Evolutionary conservation across 129 eudicot species (phyloP), one percentile per base, ranked within the genome.

Genomic region (Artemisia argyi): DNA sequence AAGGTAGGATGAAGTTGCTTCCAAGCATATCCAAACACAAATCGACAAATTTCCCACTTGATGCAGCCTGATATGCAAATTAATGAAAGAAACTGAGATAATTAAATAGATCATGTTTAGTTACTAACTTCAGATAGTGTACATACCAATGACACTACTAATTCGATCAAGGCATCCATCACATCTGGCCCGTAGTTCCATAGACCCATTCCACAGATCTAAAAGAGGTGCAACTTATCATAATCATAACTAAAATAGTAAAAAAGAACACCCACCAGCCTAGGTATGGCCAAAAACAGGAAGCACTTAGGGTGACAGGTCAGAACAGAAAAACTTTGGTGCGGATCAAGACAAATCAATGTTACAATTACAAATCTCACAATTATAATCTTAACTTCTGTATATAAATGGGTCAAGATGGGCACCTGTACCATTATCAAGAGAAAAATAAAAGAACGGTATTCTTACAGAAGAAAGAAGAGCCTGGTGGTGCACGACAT

Each of bases 1-100:
- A 68, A 68, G 92, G 97, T 13, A 97, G 96, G 64, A 85, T 72
- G 55, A 94, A 94, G 82, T 94, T 90, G 80, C 78, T 72, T 26
- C 90, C 96, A 69, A 94, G 97, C 96, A 88, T 90, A 66, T 84
- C 93, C 88, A 94, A 82, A 78, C 97, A 94, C 73, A 84, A 71
- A 81, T 94, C 86, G 62, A 90, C 77, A 74, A 82, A 84, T 64
- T 87, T 84, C 54, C 93, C 98, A 65, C 81, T 93, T 56, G 96
- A 79, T 15, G 91, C 78, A 79, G 98, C 98, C 97, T 93, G 69
- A 65, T 74, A 73, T 69, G 17, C 13, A 46, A 61, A 61, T 52
- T 17, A 56, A 44, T 5, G 39, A 24, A 24, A 71, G 20, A 22
- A 26, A 42, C 35, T 47, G 7, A 64, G 48, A 58, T 65, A 35